phyloP scores from a whole-genome alignment of 2,329 filamentous ascomycete species.

The Penicillium vulpinum region DNA sequence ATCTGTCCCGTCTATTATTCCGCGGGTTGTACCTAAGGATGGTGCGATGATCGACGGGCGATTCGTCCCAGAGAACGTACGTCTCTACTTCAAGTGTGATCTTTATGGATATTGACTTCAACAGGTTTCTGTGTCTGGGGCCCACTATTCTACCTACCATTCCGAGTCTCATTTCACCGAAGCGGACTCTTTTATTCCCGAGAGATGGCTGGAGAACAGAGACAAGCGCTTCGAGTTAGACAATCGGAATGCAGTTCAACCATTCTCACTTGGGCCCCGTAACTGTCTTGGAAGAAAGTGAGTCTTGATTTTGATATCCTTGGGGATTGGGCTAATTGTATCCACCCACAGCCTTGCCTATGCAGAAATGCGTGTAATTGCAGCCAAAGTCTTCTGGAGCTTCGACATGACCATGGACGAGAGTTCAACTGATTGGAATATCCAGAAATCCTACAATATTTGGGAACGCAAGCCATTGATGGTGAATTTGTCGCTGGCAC shows the following conservation, averaged over 20 bases:
- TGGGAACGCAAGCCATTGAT: constrained; percentile 27
- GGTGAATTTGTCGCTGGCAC: constrained; percentile 13
- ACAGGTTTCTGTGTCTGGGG: constrained; percentile 12
- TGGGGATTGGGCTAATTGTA: background rate
- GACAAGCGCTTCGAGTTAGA: constrained; percentile 22
- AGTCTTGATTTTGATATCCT: constrained; percentile 15
- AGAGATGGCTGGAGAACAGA: constrained; percentile 28
- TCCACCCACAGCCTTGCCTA: constrained; percentile 31
- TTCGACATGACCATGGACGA: constrained; percentile 18
- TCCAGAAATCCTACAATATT: constrained; percentile 22
- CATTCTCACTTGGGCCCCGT: constrained; percentile 30
- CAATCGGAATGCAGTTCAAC: constrained; percentile 12
- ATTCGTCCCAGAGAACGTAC: constrained; percentile 34
- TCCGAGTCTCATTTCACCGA: constrained; percentile 25
- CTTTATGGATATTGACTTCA: background rate
- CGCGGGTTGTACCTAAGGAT: constrained; percentile 35
- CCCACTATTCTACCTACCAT: constrained; percentile 16
- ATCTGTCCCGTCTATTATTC: constrained; percentile 38
- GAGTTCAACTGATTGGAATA: constrained; percentile 17
- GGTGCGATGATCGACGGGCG: constrained; percentile 40
- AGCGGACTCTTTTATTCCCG: constrained; percentile 29
- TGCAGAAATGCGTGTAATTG: constrained; percentile 32
- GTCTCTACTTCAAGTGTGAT: background rate
- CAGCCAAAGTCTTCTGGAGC: constrained; percentile 19
- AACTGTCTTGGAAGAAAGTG: constrained; percentile 33